A percentile compares a stretch with the other conserved stretches of the same genome.
These are phyloP conservation scores for Pascua guehoae DNA, from an alignment of 1,284 basidiomycete genomes.

Conservation along the genomic window DNA sequence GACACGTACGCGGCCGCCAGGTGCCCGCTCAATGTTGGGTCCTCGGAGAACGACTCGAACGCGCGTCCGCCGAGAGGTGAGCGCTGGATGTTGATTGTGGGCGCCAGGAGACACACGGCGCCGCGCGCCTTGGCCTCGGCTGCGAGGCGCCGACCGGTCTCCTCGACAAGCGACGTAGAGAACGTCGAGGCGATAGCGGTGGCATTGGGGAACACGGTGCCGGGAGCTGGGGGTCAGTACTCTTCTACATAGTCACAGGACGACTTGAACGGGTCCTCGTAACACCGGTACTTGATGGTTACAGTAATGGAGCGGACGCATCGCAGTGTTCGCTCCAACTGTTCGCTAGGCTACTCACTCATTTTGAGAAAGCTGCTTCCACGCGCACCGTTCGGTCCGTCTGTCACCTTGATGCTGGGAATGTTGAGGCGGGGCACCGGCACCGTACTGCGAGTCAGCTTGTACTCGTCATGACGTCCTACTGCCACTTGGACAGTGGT, in stretches of 20 bases:
- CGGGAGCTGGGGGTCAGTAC: slow-evolving; percentile 30
- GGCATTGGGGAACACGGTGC: slow-evolving; percentile 68
- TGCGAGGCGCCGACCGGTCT: slow-evolving; percentile 61
- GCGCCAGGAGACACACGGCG: slow-evolving; percentile 64
- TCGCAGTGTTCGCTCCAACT: no score
- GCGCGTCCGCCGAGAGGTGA: slow-evolving; percentile 67
- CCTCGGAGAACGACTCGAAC: slow-evolving; percentile 66
- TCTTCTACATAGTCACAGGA: no score
- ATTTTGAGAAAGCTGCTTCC: slow-evolving; percentile 28
- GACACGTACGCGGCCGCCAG: slow-evolving; percentile 68
- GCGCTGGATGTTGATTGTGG: slow-evolving; percentile 76
- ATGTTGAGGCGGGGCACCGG: slow-evolving; percentile 37
- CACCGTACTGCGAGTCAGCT: neutral
- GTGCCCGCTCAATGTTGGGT: slow-evolving; percentile 67
- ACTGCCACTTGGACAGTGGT: no score
- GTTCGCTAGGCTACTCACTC: slow-evolving; percentile 20
- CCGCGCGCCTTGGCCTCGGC: slow-evolving; percentile 67
- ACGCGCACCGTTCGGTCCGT: slow-evolving; percentile 32
- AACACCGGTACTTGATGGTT: no score
- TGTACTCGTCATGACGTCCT: neutral
- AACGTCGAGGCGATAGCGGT: slow-evolving; percentile 44
- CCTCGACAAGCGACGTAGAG: slow-evolving; percentile 59
- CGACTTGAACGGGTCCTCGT: no score
- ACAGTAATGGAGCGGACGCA: no score
- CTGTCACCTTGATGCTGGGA: slow-evolving; percentile 33